Base-by-base conservation (phyloP, 2,329 filamentous ascomycete genomes). In the Passalora sequoiae region DNA sequence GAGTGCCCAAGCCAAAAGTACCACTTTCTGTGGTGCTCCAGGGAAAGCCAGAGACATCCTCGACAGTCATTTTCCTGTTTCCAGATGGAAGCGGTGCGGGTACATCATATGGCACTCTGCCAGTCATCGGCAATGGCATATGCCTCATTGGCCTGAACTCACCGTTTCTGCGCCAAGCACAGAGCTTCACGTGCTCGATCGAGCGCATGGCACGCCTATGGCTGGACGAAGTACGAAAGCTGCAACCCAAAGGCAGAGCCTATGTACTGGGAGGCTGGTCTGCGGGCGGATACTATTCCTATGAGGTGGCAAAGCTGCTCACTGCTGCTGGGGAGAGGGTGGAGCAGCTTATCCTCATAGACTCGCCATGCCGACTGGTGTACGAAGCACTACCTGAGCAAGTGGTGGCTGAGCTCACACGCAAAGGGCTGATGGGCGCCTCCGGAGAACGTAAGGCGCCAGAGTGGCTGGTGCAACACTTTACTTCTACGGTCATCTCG, bases 251-350 rank as follows among this genome's bases (percentile, higher is more conserved):
- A 9, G 69, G 70, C 0, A 40, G 46, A 43, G 80, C 82, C 0
- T 86, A 86, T 64, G 73, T 75, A 38, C 65, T 88, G 1, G 76
- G 79, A 12, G 85, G 85, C 17, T 89, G 84, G 84, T 85, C 79
- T n/a, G 84, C 83, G 1, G 85, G 84, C 19, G 84, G 84, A 25
- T 81, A 86, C 36, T 80, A 82, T 46, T 82, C 83, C 30, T 86
- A 52, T 40, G 60, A 60, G 46, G 52, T 55, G 12, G 50, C 56
- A 7, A 59, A 57, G 43, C 40, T 59, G 15, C 43, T 61, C 8
- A 49, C 38, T 2, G 47, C 30, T 6, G 44, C 41, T 1, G 58
- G 58, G 7, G 53, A 59, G 38, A 56, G 54, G 33, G 47, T 60
- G 3, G 56, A 59, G 32, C 31, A 51, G 24, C 43, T 61, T 37